phyloP scores from a whole-genome alignment of 257 asterid genomes.

The Nicotiana otophora region DNA sequence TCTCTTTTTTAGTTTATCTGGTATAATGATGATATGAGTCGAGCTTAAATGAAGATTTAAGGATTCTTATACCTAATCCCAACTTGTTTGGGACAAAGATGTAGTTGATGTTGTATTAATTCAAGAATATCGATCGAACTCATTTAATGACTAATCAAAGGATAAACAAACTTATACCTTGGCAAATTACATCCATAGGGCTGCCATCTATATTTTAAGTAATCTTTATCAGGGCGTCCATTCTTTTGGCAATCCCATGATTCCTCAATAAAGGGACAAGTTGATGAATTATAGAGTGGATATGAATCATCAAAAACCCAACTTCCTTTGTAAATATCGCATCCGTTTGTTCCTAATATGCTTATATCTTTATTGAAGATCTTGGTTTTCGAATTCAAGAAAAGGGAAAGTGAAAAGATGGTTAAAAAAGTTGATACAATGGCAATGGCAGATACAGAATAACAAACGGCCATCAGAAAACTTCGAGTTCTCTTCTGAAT shows the following conservation, averaged over 20 bases:
- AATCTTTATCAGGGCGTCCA: conserved; percentile 41
- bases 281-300: conserved; percentile 31
- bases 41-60: too few species aligned
- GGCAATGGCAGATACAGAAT: not conserved
- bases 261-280: conserved; percentile 36
- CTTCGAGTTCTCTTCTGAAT: not conserved
- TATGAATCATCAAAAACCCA: conserved; percentile 49
- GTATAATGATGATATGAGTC: too few species aligned
- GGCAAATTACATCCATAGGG: conserved; percentile 36
- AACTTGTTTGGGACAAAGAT: too few species aligned
- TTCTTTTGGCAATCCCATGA: conserved; percentile 37
- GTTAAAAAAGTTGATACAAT: conserved; percentile 10
- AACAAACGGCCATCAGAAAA: not conserved
- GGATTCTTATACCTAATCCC: too few species aligned
- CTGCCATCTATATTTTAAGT: conserved; percentile 46
- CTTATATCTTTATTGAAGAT: not conserved
- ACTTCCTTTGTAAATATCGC: conserved; percentile 38
- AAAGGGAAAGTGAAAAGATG: not conserved
- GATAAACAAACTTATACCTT: conserved; percentile 15
- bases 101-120: not conserved
- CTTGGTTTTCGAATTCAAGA: not conserved
- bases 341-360: conserved; percentile 11
- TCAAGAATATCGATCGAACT: not conserved
- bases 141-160: not conserved
- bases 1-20: too few species aligned